A percentile compares a stretch with the other conserved stretches of the same genome.
Evolutionary conservation across 176 grass and related monocot species (phyloP).

Genomic region (Oryza meyeriana): DNA sequence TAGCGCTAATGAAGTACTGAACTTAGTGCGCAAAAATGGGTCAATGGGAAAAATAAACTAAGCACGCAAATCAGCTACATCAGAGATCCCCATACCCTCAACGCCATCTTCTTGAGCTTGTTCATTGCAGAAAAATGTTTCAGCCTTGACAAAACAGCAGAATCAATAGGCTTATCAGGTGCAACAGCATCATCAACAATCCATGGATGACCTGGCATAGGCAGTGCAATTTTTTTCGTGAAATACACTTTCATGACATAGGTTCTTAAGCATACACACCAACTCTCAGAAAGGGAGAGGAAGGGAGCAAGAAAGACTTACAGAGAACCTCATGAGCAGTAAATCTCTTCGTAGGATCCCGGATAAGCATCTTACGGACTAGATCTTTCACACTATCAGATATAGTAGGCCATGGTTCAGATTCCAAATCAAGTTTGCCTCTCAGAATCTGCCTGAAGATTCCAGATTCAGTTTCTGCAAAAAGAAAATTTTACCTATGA

Average conservation of each 20-base stretch:
- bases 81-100: conserved; percentile 59
- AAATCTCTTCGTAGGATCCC: conserved; percentile 70
- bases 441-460: conserved; percentile 95
- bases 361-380: conserved; percentile 77
- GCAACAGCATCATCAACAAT: conserved; percentile 96
- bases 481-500: conserved; percentile 25
- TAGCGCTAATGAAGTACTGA: conserved; percentile 4
- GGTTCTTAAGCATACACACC: background rate
- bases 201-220: conserved; percentile 84
- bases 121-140: conserved; percentile 98
- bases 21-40: background rate
- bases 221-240: conserved; percentile 26
- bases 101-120: conserved; percentile 99
- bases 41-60: background rate
- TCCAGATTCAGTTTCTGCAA: conserved; percentile 85
- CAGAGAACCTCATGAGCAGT: conserved; percentile 96
- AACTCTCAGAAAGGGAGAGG: background rate
- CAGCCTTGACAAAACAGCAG: conserved; percentile 89
- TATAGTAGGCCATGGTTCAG: conserved; percentile 91
- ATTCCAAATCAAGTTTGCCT: conserved; percentile 87
- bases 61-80: background rate
- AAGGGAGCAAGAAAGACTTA: conserved; percentile 44
- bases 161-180: conserved; percentile 94
- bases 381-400: conserved; percentile 96
- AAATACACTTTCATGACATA: background rate